Conservation (phyloP, 495 filamentous ascomycete species). For the Penicillium paxilli region DNA sequence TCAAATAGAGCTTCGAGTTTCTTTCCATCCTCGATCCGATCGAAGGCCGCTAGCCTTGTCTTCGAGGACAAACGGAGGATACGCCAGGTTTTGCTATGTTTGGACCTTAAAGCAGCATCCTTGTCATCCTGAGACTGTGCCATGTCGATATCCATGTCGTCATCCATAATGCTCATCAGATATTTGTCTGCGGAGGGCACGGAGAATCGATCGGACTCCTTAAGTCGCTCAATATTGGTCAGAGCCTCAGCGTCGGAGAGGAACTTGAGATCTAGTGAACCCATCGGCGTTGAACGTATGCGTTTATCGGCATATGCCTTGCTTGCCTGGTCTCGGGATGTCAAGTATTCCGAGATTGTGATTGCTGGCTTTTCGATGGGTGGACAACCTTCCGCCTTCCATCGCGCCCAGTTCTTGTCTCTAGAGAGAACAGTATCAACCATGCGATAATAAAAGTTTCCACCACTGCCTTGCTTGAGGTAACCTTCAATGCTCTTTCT, state of each 20-base stretch:
- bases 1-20: slow-evolving; percentile 59
- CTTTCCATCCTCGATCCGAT: slow-evolving; percentile 81
- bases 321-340: slow-evolving; percentile 62
- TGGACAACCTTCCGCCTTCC: slow-evolving; percentile 93
- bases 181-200: slow-evolving; percentile 58
- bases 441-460: slow-evolving; percentile 92
- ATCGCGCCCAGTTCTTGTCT: slow-evolving; percentile 97
- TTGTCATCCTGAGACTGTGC: slow-evolving; percentile 70
- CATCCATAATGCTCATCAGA: slow-evolving; percentile 61
- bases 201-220: slow-evolving; percentile 51
- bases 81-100: slow-evolving; percentile 86
- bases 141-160: slow-evolving; percentile 82
- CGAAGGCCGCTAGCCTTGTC: slow-evolving; percentile 71
- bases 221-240: slow-evolving; percentile 58
- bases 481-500: slow-evolving; percentile 74
- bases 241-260: slow-evolving; percentile 61
- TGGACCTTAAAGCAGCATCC: slow-evolving; percentile 61
- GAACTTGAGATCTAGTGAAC: slow-evolving; percentile 72
- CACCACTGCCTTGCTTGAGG: slow-evolving; percentile 66
- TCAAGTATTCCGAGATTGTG: slow-evolving; percentile 60
- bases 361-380: slow-evolving; percentile 75
- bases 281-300: slow-evolving; percentile 64
- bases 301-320: slow-evolving; percentile 67
- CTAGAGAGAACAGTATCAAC: slow-evolving; percentile 91
- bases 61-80: slow-evolving; percentile 75